phyloP scores from a whole-genome alignment of 2,329 filamentous ascomycete genomes.

The Aspergillus luchuensis region DNA sequence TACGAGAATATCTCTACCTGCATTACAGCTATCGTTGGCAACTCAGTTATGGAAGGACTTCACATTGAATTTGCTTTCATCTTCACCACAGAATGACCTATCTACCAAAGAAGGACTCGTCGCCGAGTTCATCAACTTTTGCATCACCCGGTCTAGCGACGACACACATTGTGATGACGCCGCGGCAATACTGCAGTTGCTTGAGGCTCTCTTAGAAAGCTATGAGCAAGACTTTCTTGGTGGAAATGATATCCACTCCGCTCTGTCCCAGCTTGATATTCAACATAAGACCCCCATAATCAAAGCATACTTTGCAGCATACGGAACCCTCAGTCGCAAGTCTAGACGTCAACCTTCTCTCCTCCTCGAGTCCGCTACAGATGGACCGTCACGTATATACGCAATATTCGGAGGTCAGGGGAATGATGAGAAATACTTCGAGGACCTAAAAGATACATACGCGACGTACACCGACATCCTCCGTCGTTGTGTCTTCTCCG shows the following conservation, averaged over 20 bases:
- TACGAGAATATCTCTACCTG: not conserved
- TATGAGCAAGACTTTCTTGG: not conserved
- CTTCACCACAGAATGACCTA: not conserved
- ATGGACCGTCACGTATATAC: slow-evolving; percentile 6
- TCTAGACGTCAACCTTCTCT: not conserved
- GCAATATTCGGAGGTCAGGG: slow-evolving; percentile 34
- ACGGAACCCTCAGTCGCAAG: not conserved
- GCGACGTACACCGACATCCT: slow-evolving; percentile 23
- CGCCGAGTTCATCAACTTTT: slow-evolving; percentile 1
- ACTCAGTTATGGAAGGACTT: not conserved
- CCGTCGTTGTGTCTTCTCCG: slow-evolving; percentile 9
- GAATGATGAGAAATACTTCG: slow-evolving; percentile 30
- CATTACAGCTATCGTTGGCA: not conserved
- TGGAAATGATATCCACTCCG: not conserved
- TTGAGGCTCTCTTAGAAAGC: not conserved
- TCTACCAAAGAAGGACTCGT: not conserved
- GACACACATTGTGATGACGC: not conserved
- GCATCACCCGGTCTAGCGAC: not conserved
- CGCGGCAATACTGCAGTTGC: not conserved
- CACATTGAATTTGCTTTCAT: not conserved
- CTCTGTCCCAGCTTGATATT: not conserved
- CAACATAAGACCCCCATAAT: not conserved
- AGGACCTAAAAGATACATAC: slow-evolving; percentile 27
- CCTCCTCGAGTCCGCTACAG: not conserved
- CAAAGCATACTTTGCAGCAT: not conserved